phyloP scores from a whole-genome alignment of 805 yeast species.

The Yarrowia hollandica region DNA sequence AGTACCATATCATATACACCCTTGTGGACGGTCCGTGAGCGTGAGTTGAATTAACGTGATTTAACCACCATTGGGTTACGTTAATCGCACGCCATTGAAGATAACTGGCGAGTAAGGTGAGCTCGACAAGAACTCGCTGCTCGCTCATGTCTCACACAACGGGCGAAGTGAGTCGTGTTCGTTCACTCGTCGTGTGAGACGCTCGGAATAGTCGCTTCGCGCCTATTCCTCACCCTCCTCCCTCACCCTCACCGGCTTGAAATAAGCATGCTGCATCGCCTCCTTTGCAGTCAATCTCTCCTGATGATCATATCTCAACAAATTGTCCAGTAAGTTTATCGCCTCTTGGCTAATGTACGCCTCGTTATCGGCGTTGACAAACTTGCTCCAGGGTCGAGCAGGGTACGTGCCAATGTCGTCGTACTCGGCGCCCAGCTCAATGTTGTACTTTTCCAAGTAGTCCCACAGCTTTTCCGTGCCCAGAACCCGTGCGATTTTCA shows the following conservation, averaged over 20 bases:
- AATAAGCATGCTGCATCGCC: constrained; percentile 77
- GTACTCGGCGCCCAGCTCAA: constrained; percentile 71
- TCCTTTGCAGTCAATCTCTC: constrained; percentile 85
- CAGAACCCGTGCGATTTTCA: constrained; percentile 81
- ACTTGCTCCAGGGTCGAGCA: constrained; percentile 79
- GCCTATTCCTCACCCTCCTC: constrained; percentile 18
- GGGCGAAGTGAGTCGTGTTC: too few relatives aligned
- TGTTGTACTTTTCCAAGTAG: constrained; percentile 69
- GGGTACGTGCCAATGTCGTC: constrained; percentile 73
- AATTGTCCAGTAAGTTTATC: constrained; percentile 71
- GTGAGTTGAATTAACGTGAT: constrained; percentile 10
- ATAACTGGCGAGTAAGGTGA: too few relatives aligned
- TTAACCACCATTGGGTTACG: too few relatives aligned
- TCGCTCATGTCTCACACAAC: too few relatives aligned
- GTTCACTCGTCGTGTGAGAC: too few relatives aligned
- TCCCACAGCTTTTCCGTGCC: constrained; percentile 78
- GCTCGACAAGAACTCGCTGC: too few relatives aligned
- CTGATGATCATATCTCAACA: constrained; percentile 82
- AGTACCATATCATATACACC: constrained; percentile 1
- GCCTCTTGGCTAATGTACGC: constrained; percentile 69
- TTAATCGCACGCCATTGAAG: too few relatives aligned
- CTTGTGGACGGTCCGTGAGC: not conserved
- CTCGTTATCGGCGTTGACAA: constrained; percentile 68
- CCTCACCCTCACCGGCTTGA: constrained; percentile 44
- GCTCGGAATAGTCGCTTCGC: too few relatives aligned